phyloP scores from a whole-genome alignment of 2,329 filamentous ascomycete genomes.

The Trichoderma breve region DNA sequence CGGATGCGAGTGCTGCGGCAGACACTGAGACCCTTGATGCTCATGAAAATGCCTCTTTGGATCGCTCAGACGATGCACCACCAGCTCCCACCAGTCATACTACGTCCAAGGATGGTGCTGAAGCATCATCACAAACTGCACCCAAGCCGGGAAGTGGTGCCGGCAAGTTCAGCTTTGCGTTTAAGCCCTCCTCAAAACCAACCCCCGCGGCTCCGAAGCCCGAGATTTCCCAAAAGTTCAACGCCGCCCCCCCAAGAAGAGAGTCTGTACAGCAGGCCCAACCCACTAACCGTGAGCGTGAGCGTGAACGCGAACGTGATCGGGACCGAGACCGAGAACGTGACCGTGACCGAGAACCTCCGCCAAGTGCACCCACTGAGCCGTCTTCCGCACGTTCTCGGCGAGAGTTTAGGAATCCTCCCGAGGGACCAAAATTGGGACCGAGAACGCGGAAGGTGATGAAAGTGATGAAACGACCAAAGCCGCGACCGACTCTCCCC shows the following conservation, averaged over 20 bases:
- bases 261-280: slow-evolving; percentile 27
- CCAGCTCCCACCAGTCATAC: slow-evolving; percentile 4
- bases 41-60: not conserved
- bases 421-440: slow-evolving; percentile 36
- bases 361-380: slow-evolving; percentile 51
- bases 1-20: slow-evolving; percentile 22
- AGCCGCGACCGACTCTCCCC: slow-evolving; percentile 67
- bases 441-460: slow-evolving; percentile 62
- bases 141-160: slow-evolving; percentile 51
- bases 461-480: slow-evolving; percentile 67
- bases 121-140: slow-evolving; percentile 42
- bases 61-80: not conserved
- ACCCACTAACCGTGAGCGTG: slow-evolving; percentile 17
- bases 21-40: slow-evolving; percentile 23
- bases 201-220: slow-evolving; percentile 58
- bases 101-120: slow-evolving; percentile 50
- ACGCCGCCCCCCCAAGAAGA: slow-evolving; percentile 56
- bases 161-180: slow-evolving; percentile 85
- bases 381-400: slow-evolving; percentile 49
- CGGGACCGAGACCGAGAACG: not conserved
- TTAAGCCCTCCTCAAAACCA: slow-evolving; percentile 70
- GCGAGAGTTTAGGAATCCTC: slow-evolving; percentile 34
- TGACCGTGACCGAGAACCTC: slow-evolving; percentile 45
- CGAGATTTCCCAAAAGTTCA: slow-evolving; percentile 67
- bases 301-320: not conserved